These are phyloP conservation scores for Podospora tetraspora DNA, from an alignment of 495 filamentous ascomycete genomes.

Conservation along the genomic window DNA sequence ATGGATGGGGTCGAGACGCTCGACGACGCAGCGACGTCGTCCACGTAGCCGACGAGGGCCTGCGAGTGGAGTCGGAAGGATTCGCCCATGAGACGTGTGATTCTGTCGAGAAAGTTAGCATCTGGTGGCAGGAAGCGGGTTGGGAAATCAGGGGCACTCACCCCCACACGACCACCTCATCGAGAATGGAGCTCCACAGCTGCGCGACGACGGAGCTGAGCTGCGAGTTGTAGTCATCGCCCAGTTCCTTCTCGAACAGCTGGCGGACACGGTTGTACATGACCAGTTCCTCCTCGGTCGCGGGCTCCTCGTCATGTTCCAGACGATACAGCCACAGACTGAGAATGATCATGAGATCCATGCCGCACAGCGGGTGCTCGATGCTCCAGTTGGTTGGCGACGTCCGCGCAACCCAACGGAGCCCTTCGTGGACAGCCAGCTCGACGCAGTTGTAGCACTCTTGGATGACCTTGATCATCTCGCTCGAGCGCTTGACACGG, in stretches of 20 bases:
- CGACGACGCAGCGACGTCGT: slow-evolving; percentile 58
- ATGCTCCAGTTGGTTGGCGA: slow-evolving; percentile 99
- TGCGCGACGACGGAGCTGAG: slow-evolving; percentile 89
- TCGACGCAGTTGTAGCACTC: slow-evolving; percentile 98
- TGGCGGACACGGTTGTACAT: slow-evolving; percentile 95
- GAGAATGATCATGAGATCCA: slow-evolving; percentile 98
- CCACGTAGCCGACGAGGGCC: slow-evolving; percentile 88
- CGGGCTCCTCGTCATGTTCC: slow-evolving; percentile 96
- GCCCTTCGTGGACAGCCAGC: slow-evolving; percentile 87
- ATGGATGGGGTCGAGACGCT: slow-evolving; percentile 56
- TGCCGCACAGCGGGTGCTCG: slow-evolving; percentile 91
- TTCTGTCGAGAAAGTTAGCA: slow-evolving; percentile 60
- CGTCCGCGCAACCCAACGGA: slow-evolving; percentile 95
- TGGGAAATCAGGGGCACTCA: slow-evolving; percentile 37
- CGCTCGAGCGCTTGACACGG: slow-evolving; percentile 85
- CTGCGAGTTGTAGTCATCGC: slow-evolving; percentile 63
- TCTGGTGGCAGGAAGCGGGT: slow-evolving; percentile 8
- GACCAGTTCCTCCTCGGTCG: slow-evolving; percentile 80
- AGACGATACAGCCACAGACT: slow-evolving; percentile 97
- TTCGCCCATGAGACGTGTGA: slow-evolving; percentile 96
- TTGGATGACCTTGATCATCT: slow-evolving; percentile 98
- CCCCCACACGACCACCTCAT: slow-evolving; percentile 98
- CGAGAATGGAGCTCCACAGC: slow-evolving; percentile 96
- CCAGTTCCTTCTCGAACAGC: slow-evolving; percentile 83
- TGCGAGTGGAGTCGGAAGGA: slow-evolving; percentile 96